Evolutionary conservation across 345 rosid genomes (phyloP).

Genomic region (Gossypium stocksii): DNA sequence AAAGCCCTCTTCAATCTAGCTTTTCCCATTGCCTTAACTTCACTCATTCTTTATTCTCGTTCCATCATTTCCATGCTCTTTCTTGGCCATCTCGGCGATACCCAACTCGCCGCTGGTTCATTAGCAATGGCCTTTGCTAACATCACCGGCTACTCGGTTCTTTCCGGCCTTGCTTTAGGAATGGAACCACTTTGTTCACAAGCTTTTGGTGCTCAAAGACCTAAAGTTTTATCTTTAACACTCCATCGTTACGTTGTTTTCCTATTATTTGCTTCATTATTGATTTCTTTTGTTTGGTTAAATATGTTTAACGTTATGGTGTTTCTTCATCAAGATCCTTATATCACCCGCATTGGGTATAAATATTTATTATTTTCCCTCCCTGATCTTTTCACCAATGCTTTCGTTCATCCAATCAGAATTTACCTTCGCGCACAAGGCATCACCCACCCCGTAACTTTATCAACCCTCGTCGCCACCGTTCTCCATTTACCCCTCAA

Average conservation of each 20-base stretch:
- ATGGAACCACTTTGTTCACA: constrained; percentile 98
- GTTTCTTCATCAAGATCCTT: constrained; percentile 63
- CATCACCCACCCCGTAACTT: constrained; percentile 72
- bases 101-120: constrained; percentile 85
- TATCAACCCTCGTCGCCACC: constrained; percentile 69
- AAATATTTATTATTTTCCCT: constrained; percentile 65
- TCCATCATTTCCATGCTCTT: constrained; percentile 87
- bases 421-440: constrained; percentile 97
- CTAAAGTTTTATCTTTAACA: constrained; percentile 75
- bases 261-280: constrained; percentile 56
- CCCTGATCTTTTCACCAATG: constrained; percentile 80
- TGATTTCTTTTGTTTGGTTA: constrained; percentile 71
- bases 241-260: constrained; percentile 80
- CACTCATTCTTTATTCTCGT: constrained; percentile 78
- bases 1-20: constrained; percentile 68
- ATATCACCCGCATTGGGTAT: constrained; percentile 59
- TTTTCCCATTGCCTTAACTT: constrained; percentile 74
- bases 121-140: constrained; percentile 90
- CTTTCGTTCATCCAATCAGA: constrained; percentile 85
- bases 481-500: constrained; percentile 64
- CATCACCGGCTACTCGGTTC: constrained; percentile 91
- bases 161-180: constrained; percentile 85
- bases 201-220: constrained; percentile 85
- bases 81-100: constrained; percentile 77
- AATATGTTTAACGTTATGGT: constrained; percentile 56